Base-by-base conservation (phyloP, 257 asterid genomes). In the Solanum virginianum region DNA sequence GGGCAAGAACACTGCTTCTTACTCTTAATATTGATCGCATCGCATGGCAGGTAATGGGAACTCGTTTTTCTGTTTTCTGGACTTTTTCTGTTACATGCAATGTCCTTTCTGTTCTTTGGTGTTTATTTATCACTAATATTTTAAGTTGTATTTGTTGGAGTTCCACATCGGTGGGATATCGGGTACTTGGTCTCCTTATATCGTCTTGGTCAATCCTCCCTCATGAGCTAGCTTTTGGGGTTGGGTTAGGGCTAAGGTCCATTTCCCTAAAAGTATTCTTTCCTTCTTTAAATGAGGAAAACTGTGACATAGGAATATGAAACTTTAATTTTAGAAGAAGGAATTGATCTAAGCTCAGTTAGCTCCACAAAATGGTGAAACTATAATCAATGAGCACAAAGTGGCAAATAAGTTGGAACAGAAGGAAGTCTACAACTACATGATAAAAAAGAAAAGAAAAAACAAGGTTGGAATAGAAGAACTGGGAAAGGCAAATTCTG, bases 1-100 rank as follows among this genome's bases (percentile, higher is more conserved):
- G 99, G 87, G 99, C 97, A 26, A 94, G 90, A 88, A 96, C 99
- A 0, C 97, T 96, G 87, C 98, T 96, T 87, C 98, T 96, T 81
- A 96, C 99, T 10, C 98, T 96, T 69, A 96, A 96, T 85, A 90
- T 96, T 83, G 99, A 96, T 87, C 98, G 99, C 66, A 96, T 96
- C 62, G 98, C 99, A 20, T 96, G 99, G 99, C 99, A 96, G 98
- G 99, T 95, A 51, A 53, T 9, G 8, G 17, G 26, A 17, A 79
- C 24, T 79, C 4, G 4, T 51, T 3, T 26, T 26, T 51, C 47
- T 77, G 10, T 22, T 53, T 53, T 51, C 16, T 77, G 62, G 62
- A 47, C 1, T 51, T 51, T 8, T 77, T 77, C 45, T 5, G 16
- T 26, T 53, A 11, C 22, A 0, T 53, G 65, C 82, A 79, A 79